phyloP scores from a whole-genome alignment of 202 grass and related monocot genomes.

The Hordeum pubiflorum region DNA sequence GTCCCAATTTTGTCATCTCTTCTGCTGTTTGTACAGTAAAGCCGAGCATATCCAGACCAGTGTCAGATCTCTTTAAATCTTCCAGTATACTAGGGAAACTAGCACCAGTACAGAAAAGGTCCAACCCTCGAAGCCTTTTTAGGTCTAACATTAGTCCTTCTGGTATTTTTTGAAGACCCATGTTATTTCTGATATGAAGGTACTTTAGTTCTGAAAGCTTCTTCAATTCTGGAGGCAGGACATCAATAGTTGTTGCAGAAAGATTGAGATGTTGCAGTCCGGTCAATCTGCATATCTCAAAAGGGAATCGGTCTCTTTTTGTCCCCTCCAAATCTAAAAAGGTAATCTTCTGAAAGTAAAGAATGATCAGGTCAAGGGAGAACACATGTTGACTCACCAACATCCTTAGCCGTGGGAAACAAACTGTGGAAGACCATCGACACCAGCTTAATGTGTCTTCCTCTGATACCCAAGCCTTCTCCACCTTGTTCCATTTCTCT shows the following conservation, averaged over 20 bases:
- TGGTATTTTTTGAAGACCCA: not conserved
- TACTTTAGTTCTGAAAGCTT: not conserved
- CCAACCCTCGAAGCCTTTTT: not conserved
- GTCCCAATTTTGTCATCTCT: no score
- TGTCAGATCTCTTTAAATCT: no score
- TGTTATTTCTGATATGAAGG: not conserved
- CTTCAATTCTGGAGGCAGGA: not conserved
- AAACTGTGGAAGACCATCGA: no score
- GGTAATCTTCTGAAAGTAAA: not conserved
- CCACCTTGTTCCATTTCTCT: no score
- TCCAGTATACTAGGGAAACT: no score
- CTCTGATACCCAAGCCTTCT: no score
- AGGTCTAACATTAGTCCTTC: not conserved
- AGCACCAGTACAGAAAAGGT: not conserved
- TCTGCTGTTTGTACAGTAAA: no score
- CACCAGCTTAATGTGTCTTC: no score
- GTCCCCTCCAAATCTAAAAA: not conserved
- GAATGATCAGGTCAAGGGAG: not conserved
- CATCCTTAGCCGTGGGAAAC: not conserved
- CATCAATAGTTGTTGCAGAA: not conserved
- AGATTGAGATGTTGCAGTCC: not conserved
- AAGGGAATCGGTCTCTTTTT: not conserved
- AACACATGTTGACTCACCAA: not conserved
- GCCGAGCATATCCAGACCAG: no score
- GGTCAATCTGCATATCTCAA: not conserved